A percentile compares a stretch with the other conserved stretches of the same genome.
phyloP scores from a whole-genome alignment of 495 filamentous ascomycete genomes.

The Neurospora pannonica region DNA sequence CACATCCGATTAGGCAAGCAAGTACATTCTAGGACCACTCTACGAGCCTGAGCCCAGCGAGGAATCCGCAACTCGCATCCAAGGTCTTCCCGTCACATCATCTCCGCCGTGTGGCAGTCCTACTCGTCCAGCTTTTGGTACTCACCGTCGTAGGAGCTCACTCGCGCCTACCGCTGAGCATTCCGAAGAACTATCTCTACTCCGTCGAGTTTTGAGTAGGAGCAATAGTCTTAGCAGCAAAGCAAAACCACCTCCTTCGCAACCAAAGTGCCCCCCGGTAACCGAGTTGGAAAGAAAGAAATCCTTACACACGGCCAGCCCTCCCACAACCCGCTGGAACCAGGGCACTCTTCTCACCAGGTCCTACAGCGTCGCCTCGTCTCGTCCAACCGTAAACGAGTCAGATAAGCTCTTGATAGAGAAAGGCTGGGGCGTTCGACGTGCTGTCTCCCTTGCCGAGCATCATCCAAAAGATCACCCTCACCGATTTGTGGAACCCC shows the following conservation, averaged over 20 bases:
- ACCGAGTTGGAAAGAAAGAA: slow-evolving; percentile 9
- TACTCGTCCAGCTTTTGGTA: slow-evolving; percentile 5
- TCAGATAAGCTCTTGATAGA: neutral
- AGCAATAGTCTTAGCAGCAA: slow-evolving; percentile 12
- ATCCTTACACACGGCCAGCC: slow-evolving; percentile 15
- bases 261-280: neutral
- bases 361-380: slow-evolving; percentile 17
- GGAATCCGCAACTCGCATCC: slow-evolving; percentile 17
- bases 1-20: slow-evolving; percentile 31
- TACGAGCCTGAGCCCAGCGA: slow-evolving; percentile 23
- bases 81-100: slow-evolving; percentile 18
- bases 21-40: slow-evolving; percentile 49
- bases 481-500: slow-evolving; percentile 8
- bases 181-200: slow-evolving; percentile 6
- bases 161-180: slow-evolving; percentile 1
- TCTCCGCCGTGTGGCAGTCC: slow-evolving; percentile 26
- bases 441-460: slow-evolving; percentile 16
- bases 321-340: slow-evolving; percentile 17
- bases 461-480: slow-evolving; percentile 13
- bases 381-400: slow-evolving; percentile 9
- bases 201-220: slow-evolving; percentile 13
- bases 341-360: slow-evolving; percentile 19
- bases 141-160: slow-evolving; percentile 1
- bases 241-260: slow-evolving; percentile 6
- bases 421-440: slow-evolving; percentile 5